Conservation (phyloP, 129 eudicot genomes). For the Artemisia annua region DNA sequence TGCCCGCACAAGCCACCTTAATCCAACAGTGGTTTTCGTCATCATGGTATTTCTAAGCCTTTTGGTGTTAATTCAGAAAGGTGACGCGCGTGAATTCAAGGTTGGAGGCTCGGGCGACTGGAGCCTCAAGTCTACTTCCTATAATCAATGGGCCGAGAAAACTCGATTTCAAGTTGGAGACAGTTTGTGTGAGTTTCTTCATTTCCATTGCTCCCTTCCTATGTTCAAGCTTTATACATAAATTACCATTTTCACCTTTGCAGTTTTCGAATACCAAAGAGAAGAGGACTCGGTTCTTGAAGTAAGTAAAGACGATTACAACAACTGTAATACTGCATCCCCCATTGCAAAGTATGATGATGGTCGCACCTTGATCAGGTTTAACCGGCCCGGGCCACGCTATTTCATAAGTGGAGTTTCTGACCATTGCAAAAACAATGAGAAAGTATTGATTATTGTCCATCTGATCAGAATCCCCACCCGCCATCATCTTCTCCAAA, state of each 20-base stretch:
- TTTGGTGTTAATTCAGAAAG: conserved; percentile 40
- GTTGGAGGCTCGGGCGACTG: conserved; percentile 70
- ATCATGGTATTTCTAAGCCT: conserved; percentile 38
- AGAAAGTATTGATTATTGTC: conserved; percentile 37
- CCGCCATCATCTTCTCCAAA: conserved; percentile 27
- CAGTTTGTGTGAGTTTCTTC: conserved; percentile 50
- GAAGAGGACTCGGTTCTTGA: conserved; percentile 64
- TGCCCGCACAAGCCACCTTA: conserved; percentile 25
- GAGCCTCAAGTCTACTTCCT: conserved; percentile 39
- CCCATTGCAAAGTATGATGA: conserved; percentile 37
- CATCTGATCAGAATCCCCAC: conserved; percentile 45
- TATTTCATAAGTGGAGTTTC: conserved; percentile 47
- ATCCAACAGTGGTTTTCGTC: conserved; percentile 12
- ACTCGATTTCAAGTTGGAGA: conserved; percentile 67
- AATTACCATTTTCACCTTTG: background rate
- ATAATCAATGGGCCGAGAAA: conserved; percentile 73
- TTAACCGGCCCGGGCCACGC: conserved; percentile 34
- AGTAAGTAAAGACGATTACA: conserved; percentile 56
- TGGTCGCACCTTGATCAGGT: conserved; percentile 35
- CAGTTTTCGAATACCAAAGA: conserved; percentile 56
- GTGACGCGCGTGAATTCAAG: conserved; percentile 50
- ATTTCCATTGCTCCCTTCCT: background rate
- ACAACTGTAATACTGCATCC: conserved; percentile 44
- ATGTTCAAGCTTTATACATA: background rate
- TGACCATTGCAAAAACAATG: conserved; percentile 36